These are phyloP conservation scores for Backusella tuberculispora DNA, from an alignment of 192 early-diverging fungal species.

Conservation along the genomic window DNA sequence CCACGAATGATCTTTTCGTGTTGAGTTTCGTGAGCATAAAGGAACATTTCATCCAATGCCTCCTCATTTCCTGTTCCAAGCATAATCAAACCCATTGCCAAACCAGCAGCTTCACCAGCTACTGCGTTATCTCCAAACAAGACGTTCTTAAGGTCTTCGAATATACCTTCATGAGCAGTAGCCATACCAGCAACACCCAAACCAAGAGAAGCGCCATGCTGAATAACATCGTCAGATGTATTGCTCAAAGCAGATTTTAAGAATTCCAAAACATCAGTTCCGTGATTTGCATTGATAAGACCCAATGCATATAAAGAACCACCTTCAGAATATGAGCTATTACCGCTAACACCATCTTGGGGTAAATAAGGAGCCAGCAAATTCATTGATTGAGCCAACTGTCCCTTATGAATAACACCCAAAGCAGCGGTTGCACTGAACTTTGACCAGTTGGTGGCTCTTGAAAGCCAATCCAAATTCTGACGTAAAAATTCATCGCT, in stretches of 20 bases:
- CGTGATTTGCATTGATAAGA: constrained; percentile 96
- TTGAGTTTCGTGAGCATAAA: constrained; percentile 97
- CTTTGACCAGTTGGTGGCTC: constrained; percentile 99
- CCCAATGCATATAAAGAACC: constrained; percentile 98
- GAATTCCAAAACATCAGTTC: constrained; percentile 78
- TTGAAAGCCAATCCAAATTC: constrained; percentile 96
- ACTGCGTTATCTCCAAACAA: constrained; percentile 95
- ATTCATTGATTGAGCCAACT: constrained; percentile 79
- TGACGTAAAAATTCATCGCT: constrained; percentile 97
- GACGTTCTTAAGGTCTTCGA: constrained; percentile 86
- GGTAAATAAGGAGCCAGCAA: constrained; percentile 95
- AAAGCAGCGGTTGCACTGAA: constrained; percentile 97
- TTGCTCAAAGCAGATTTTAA: constrained; percentile 80
- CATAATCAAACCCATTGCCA: constrained; percentile 98
- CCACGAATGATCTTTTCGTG: constrained; percentile 99
- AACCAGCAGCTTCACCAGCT: constrained; percentile 94
- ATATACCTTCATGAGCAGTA: constrained; percentile 86
- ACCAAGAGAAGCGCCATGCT: constrained; percentile 96
- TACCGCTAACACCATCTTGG: constrained; percentile 81
- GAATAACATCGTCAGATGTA: constrained; percentile 86
- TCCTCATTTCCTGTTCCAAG: constrained; percentile 84
- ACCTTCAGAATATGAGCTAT: constrained; percentile 92
- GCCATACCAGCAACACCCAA: constrained; percentile 98
- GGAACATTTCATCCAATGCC: constrained; percentile 92
- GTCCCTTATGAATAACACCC: constrained; percentile 99